A percentile compares a stretch with the other conserved stretches of the same genome.
phyloP scores from a whole-genome alignment of 176 grass and related monocot genomes.

The Elymus sibiricus region DNA sequence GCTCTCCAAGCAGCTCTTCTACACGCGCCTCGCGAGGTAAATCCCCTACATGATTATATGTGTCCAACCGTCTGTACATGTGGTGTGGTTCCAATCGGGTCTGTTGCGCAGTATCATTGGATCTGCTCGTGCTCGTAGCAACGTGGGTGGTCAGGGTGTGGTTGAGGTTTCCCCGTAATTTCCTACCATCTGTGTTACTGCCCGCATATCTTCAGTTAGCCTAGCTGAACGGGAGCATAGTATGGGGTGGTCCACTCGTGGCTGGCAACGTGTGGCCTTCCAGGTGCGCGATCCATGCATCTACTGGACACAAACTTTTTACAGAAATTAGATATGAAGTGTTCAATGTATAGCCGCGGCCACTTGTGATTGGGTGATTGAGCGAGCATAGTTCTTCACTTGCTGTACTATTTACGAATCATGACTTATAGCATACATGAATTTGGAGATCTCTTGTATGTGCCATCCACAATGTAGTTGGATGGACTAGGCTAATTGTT shows the following conservation, averaged over 20 bases:
- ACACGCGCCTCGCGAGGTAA: constrained; percentile 91
- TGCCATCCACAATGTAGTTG: background rate
- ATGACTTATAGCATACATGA: background rate
- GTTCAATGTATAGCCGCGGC: background rate
- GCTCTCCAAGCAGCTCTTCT: constrained; percentile 92
- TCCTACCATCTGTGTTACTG: background rate
- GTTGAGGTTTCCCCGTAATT: background rate
- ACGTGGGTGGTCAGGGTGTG: background rate
- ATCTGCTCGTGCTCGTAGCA: constrained; percentile 19
- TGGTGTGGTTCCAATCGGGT: background rate
- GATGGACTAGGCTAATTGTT: background rate
- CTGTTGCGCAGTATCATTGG: background rate
- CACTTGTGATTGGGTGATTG: background rate
- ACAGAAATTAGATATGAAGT: background rate
- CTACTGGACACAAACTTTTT: background rate
- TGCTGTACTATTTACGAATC: background rate
- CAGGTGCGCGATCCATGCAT: background rate
- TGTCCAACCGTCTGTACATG: background rate
- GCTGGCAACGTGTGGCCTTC: background rate
- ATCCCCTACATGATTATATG: background rate
- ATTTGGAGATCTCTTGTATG: background rate
- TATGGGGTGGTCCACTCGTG: background rate
- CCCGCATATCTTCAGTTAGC: background rate
- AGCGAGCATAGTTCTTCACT: background rate
- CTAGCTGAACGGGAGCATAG: constrained; percentile 9